Evolutionary conservation across 1,284 basidiomycete genomes (phyloP), one percentile per base, ranked within the genome.

Genomic region (Veloboletus limbatus): DNA sequence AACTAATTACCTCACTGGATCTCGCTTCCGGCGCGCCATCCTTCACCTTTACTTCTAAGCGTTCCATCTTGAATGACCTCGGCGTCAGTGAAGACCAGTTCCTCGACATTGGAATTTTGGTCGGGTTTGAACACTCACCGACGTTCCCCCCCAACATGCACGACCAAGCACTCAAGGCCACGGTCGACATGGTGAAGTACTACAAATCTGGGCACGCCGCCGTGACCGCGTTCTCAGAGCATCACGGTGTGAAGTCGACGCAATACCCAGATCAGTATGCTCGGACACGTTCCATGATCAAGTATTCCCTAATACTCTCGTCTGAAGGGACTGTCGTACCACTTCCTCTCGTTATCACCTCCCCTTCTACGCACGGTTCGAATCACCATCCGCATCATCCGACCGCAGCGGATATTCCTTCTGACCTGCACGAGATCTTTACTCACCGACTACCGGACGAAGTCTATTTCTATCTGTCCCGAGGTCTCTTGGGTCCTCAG

Each of bases 401-500:
- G 38, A 91, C 89, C 0, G 80, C 87, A 0, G 82, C 85, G 20
- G 96, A 98, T 57, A 84, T 99, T 28, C 96, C 96, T 1, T 68
- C 74, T 34, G 96, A 99, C 69, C 73, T 99, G 30, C 90, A 97
- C 63, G 94, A 97, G 43, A 88, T 99, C 54, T 99, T 98, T 71
- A 97, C 94, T 3, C 78, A 91, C 65, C 87, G 93, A 28, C 77
- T 99, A 14, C 96, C 97, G 0, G 96, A 99, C 69, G 95, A 99
- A 65, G 78, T 98, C 48, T 98, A 96, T 73, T 96, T 88, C 69
- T 96, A 97, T 66, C 79, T 99, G 48, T 97, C 94, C 37, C 83
- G 93, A 14, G 96, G 96, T 7, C 78, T 99, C 21, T 70, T 98
- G 47, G 85, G 85, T 10, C 88, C 93, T 0, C 88, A 90, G 54